Evolutionary conservation across 257 asterid species (phyloP).

Genomic region (Salvia splendens): DNA sequence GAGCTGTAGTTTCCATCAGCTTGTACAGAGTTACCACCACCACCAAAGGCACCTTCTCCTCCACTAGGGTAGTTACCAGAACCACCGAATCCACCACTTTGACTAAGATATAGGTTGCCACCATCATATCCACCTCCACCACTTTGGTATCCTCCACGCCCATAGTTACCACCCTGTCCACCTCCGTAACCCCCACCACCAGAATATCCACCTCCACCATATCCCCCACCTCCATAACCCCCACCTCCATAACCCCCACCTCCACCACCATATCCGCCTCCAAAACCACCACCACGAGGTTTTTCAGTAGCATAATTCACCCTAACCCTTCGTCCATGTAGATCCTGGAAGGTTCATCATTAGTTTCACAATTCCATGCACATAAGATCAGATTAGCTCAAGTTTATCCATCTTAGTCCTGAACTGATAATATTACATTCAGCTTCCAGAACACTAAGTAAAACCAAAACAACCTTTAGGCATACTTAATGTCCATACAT

Average conservation of each 20-base stretch:
- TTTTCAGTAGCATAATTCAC: conserved; percentile 60
- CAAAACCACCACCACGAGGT: conserved; percentile 52
- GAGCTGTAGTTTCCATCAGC: conserved; percentile 30
- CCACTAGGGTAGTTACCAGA: conserved; percentile 25
- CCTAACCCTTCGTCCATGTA: conserved; percentile 55
- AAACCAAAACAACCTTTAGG: neutral
- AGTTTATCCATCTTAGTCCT: neutral
- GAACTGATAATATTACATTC: neutral
- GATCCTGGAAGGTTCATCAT: conserved; percentile 41
- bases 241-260: conserved; percentile 23
- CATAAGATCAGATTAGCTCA: neutral
- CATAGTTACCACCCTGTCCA: too few relatives aligned
- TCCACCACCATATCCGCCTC: conserved; percentile 43
- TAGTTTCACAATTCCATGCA: conserved; percentile 1
- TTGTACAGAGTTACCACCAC: conserved; percentile 36
- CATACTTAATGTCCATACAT: neutral
- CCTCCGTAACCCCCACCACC: too few relatives aligned
- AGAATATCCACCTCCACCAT: too few relatives aligned
- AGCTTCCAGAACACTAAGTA: neutral
- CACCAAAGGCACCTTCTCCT: conserved; percentile 33
- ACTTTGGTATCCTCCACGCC: too few relatives aligned
- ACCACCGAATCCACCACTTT: conserved; percentile 33
- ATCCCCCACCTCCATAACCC: too few relatives aligned
- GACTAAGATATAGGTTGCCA: conserved; percentile 22
- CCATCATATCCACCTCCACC: conserved; percentile 23